Conservation (phyloP, 768 basidiomycete genomes). For the Pisolithus microcarpus region DNA sequence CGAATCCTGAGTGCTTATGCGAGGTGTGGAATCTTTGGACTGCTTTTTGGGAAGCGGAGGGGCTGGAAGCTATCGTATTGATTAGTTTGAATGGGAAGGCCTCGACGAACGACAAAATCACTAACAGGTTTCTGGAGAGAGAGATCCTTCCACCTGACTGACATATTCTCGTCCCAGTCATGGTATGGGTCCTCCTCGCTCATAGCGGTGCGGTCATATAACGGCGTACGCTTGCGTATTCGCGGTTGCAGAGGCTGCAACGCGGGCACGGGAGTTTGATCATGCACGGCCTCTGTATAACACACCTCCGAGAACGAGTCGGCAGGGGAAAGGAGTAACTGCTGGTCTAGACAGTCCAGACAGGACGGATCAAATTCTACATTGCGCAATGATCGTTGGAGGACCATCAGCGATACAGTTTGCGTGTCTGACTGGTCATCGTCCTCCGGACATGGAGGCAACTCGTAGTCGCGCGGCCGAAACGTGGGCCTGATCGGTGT, state of each 20-base stretch:
- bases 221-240: slow-evolving; percentile 22
- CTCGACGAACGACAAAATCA: neutral
- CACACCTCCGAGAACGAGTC: slow-evolving; percentile 39
- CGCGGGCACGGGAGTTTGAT: slow-evolving; percentile 19
- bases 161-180: slow-evolving; percentile 31
- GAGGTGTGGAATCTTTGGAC: slow-evolving; percentile 6
- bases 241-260: slow-evolving; percentile 28
- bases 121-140: slow-evolving; percentile 16
- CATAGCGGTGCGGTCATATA: slow-evolving; percentile 28
- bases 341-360: slow-evolving; percentile 36
- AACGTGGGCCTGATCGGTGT: slow-evolving; percentile 29
- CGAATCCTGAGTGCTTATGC: slow-evolving; percentile 25
- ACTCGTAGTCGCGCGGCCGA: slow-evolving; percentile 27
- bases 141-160: slow-evolving; percentile 12
- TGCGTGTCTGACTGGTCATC: slow-evolving; percentile 20
- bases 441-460: slow-evolving; percentile 24
- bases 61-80: slow-evolving; percentile 14
- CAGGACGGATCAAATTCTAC: slow-evolving; percentile 36
- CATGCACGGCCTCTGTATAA: slow-evolving; percentile 35
- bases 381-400: slow-evolving; percentile 28
- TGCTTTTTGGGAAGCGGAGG: slow-evolving; percentile 23
- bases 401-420: slow-evolving; percentile 25
- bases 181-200: slow-evolving; percentile 30
- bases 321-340: slow-evolving; percentile 33
- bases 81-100: slow-evolving; percentile 2